phyloP scores from a whole-genome alignment of 768 basidiomycete species.

The Vishniacozyma victoriae region DNA sequence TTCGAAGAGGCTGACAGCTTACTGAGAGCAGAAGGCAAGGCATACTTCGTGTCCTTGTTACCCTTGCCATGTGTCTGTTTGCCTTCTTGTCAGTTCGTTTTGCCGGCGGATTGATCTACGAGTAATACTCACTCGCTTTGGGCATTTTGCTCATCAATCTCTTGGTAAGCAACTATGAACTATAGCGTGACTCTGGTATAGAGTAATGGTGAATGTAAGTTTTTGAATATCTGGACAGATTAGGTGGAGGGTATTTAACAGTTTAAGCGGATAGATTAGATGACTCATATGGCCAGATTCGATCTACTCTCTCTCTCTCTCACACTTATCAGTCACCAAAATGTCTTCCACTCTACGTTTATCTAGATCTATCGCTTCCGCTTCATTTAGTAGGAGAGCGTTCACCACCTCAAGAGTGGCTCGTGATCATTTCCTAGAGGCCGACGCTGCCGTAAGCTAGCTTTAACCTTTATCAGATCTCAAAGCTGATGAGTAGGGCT shows the following conservation, averaged over 20 bases:
- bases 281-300: not conserved
- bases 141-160: constrained; percentile 21
- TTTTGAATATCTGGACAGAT: not conserved
- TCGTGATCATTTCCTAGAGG: constrained; percentile 26
- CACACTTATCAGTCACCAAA: not conserved
- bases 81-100: no score
- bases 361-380: no score
- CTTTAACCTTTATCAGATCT: not conserved
- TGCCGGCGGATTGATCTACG: no score
- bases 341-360: no score
- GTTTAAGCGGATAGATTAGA: no score
- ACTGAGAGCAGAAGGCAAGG: constrained; percentile 24
- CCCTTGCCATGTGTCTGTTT: constrained; percentile 9
- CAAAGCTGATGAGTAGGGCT: constrained; percentile 12
- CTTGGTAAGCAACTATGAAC: no score
- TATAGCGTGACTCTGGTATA: no score
- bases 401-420: constrained; percentile 24
- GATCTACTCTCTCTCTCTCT: not conserved
- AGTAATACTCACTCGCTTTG: constrained; percentile 27
- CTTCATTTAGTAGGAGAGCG: constrained; percentile 3
- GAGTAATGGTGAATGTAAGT: not conserved
- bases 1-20: no score
- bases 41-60: constrained; percentile 28
- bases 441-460: constrained; percentile 20
- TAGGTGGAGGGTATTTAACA: no score